Conservation (phyloP, 106 monocot species). For the Apostasia shenzhenica region DNA sequence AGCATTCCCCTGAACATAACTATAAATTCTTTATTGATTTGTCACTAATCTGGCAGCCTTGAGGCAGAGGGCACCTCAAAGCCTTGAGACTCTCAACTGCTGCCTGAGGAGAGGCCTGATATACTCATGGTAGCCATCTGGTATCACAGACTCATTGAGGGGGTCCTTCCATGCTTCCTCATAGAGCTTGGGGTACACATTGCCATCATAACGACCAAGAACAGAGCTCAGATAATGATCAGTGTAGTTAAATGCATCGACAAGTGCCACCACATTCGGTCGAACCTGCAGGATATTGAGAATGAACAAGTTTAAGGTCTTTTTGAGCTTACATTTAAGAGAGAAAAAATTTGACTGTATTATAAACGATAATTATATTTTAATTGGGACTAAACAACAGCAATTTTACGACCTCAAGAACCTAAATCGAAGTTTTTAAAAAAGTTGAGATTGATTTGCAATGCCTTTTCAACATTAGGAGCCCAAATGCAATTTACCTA, state of each 20-base stretch:
- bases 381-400: too few relatives aligned
- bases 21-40: too few relatives aligned
- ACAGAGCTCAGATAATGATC: conserved; percentile 76
- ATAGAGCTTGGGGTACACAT: conserved; percentile 80
- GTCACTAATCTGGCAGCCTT: too few relatives aligned
- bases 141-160: conserved; percentile 73
- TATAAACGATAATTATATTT: too few relatives aligned
- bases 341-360: not conserved
- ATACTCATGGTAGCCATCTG: conserved; percentile 79
- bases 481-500: too few relatives aligned
- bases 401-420: too few relatives aligned
- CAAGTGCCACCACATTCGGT: conserved; percentile 74
- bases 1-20: too few relatives aligned
- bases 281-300: conserved; percentile 44
- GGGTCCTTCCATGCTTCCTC: conserved; percentile 86
- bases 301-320: not conserved
- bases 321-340: not conserved
- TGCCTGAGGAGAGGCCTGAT: conserved; percentile 77
- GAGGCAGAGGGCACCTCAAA: conserved; percentile 10
- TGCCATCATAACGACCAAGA: conserved; percentile 90
- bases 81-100: conserved; percentile 39
- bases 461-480: too few relatives aligned
- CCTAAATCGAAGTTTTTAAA: too few relatives aligned
- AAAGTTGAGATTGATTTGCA: too few relatives aligned
- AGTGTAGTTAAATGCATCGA: conserved; percentile 94